phyloP scores from a whole-genome alignment of 2,329 filamentous ascomycete species.

The Nannizziopsis barbatae region DNA sequence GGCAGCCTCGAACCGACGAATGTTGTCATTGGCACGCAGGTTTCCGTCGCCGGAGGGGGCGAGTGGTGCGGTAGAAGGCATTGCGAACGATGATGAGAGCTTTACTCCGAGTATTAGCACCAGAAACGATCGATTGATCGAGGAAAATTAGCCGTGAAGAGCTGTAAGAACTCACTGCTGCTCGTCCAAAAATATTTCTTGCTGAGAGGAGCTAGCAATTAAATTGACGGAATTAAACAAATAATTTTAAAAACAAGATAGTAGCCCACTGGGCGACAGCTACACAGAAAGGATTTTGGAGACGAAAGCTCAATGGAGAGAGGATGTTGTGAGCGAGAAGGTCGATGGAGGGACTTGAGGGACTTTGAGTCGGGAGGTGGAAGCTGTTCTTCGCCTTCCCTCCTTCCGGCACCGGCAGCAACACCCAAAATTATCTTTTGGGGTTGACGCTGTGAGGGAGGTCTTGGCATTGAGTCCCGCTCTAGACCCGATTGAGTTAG shows the following conservation, averaged over 20 bases:
- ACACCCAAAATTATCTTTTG: background rate
- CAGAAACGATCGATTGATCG: too few species aligned
- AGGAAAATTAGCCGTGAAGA: too few species aligned
- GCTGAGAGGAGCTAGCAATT: too few species aligned
- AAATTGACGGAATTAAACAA: too few species aligned
- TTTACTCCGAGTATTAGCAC: background rate
- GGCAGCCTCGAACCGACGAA: conserved; percentile 86
- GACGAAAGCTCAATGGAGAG: too few species aligned
- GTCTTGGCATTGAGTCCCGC: conserved; percentile 1
- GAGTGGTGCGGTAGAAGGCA: conserved; percentile 45
- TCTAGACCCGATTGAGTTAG: conserved; percentile 13
- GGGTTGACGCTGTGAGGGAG: background rate
- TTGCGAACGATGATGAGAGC: conserved; percentile 25
- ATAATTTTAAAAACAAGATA: too few species aligned
- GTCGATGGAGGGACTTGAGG: background rate
- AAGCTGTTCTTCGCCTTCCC: too few species aligned
- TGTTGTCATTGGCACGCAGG: conserved; percentile 90
- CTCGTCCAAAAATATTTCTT: too few species aligned
- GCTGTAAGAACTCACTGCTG: too few species aligned
- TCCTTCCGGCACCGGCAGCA: too few species aligned
- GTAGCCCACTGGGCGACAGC: too few species aligned
- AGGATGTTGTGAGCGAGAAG: background rate
- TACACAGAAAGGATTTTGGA: too few species aligned
- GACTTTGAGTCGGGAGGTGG: background rate
- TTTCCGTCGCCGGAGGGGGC: conserved; percentile 40